Conservation (phyloP, 108 stramenopile genomes). For the Aureococcus anophagefferens region DNA sequence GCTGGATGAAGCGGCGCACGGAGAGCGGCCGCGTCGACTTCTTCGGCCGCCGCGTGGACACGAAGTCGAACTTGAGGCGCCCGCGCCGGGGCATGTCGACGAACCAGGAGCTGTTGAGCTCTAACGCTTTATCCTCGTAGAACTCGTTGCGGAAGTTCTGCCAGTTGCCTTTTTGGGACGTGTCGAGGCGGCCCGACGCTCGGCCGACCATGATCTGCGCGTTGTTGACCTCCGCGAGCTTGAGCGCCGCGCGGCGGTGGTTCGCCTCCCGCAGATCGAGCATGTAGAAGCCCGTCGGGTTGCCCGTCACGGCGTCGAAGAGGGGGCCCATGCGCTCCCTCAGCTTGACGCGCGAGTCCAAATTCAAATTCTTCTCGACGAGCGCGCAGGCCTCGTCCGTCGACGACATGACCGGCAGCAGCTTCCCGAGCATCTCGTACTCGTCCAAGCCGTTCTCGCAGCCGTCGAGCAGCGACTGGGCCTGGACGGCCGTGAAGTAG, state of each 20-base stretch:
- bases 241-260: constrained; percentile 14
- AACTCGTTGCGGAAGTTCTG: constrained; percentile 42
- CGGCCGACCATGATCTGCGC: constrained; percentile 10
- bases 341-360: constrained; percentile 18
- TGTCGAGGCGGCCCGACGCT: constrained; percentile 21
- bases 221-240: constrained; percentile 28
- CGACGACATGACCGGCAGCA: constrained; percentile 5
- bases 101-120: constrained; percentile 24
- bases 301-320: constrained; percentile 26
- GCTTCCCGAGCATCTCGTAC: constrained; percentile 2
- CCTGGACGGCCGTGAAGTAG: constrained; percentile 5
- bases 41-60: constrained; percentile 24
- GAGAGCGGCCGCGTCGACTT: neutral
- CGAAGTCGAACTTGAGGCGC: constrained; percentile 34
- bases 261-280: constrained; percentile 20
- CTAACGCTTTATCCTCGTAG: constrained; percentile 13
- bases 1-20: neutral
- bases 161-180: constrained; percentile 34
- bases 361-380: constrained; percentile 7
- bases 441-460: neutral
- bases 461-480: constrained; percentile 1
- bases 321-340: constrained; percentile 25
- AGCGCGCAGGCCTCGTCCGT: neutral
- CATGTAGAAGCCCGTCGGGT: constrained; percentile 25
- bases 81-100: constrained; percentile 15